Evolutionary conservation across 2,329 filamentous ascomycete genomes (phyloP).

Genomic region (Diplodia sapinea): DNA sequence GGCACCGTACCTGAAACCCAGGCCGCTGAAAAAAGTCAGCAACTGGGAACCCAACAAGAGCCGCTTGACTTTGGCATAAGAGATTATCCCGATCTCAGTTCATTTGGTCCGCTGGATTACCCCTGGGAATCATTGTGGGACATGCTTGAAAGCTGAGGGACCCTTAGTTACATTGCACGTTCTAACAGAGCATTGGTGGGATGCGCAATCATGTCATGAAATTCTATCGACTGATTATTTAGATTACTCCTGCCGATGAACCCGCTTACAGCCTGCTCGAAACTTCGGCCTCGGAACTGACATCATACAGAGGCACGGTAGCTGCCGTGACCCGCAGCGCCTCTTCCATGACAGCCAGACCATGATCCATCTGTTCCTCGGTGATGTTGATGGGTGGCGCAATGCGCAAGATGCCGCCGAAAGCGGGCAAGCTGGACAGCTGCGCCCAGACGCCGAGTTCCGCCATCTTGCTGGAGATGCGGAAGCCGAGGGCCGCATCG

Average conservation of each 20-base stretch:
- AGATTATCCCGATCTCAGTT: not conserved
- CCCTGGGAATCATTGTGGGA: slow-evolving; percentile 26
- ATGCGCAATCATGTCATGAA: not conserved
- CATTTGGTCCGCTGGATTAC: slow-evolving; percentile 16
- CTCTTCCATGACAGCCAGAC: slow-evolving; percentile 62
- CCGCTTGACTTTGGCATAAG: not conserved
- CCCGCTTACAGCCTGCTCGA: not conserved
- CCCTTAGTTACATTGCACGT: not conserved
- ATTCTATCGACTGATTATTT: not conserved
- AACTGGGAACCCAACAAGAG: not conserved
- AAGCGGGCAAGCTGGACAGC: slow-evolving; percentile 59
- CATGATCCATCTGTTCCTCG: slow-evolving; percentile 49
- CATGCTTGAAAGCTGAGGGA: slow-evolving; percentile 14
- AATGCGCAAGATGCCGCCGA: slow-evolving; percentile 64
- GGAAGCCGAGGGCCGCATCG: slow-evolving; percentile 55
- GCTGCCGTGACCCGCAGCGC: slow-evolving; percentile 61
- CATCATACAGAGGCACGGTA: slow-evolving; percentile 41
- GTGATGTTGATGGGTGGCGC: slow-evolving; percentile 66
- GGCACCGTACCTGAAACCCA: not conserved
- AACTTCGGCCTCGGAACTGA: not conserved
- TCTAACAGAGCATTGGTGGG: not conserved
- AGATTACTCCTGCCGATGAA: too few species aligned
- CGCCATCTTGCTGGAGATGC: slow-evolving; percentile 56
- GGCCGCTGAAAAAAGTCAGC: not conserved
- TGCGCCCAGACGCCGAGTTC: slow-evolving; percentile 64